Base-by-base conservation (phyloP, 2,329 filamentous ascomycete genomes). In the Pseudopyricularia javanii region DNA sequence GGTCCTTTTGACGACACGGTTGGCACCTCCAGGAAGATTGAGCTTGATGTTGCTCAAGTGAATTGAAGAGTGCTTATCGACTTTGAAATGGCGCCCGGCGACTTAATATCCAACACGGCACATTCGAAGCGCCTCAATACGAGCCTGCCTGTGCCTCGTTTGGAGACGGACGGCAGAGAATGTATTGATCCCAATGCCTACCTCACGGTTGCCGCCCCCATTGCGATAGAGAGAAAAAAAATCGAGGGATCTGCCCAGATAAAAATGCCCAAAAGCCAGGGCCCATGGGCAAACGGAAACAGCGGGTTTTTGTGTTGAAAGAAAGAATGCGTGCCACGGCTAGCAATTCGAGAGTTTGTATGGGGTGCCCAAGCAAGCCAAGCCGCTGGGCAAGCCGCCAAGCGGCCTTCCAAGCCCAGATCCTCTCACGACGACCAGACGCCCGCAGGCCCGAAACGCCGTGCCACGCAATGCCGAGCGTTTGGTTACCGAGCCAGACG, bases 341-440 rank as follows among this genome's bases (percentile, higher is more conserved):
- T 9, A 45, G 40, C 33, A 28, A 37, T 35, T 34, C n/a, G 32
- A 32, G 28, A 11, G 32, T n/a, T 50, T 17, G 34, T 37, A 51
- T 43, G 34, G 50, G 37, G 40, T 32, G 11, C 26, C 50, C 50
- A 52, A 52, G 50, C 47, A 52, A 52, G 50, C 50, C 50, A 52
- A 52, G 50, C 32, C 50, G 37, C 50, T 52, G 50, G 49, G 40
- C 28, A 40, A 52, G 32, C 43, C 28, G 37, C 50, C 40, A 52
- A 52, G 50, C 50, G 30, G 22, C 40, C 24, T 45, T 24, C 15
- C 12, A 45, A 45, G 20, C 40, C 40, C 20, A 12, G 40, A 12
- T 45, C 4, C 15, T 45, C 22, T 7, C 7, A 26, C 22, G 12
- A 20, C 24, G 24, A 15, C 20, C 4, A 50, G 5, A 33, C 17